Conservation (phyloP, 352 stramenopile genomes). For the Phytophthora pseudosyringae region DNA sequence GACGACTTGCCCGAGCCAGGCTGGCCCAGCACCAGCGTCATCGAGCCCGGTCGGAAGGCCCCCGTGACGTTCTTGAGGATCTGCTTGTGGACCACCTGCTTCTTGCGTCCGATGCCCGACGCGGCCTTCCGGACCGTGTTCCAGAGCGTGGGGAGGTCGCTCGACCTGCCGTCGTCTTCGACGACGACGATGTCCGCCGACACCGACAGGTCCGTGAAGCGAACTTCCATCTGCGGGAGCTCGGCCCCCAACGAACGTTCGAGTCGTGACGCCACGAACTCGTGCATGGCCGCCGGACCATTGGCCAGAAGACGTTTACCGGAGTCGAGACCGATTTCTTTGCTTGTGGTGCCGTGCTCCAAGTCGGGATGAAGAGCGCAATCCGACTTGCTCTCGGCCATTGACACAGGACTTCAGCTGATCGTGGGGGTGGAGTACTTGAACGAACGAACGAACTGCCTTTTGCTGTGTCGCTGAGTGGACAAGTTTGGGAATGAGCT, state of each 20-base stretch:
- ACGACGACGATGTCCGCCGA: constrained; percentile 46
- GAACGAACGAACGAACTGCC: neutral
- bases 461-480: constrained; percentile 11
- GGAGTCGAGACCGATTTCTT: constrained; percentile 29
- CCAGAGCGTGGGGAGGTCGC: constrained; percentile 49
- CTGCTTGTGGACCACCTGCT: constrained; percentile 27
- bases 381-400: neutral
- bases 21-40: constrained; percentile 36
- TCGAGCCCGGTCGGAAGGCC: constrained; percentile 40
- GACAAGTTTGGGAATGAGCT: constrained; percentile 24
- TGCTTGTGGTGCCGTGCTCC: constrained; percentile 16
- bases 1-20: constrained; percentile 6
- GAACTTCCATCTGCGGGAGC: constrained; percentile 68
- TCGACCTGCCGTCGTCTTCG: constrained; percentile 22
- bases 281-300: constrained; percentile 46
- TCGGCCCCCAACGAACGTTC: constrained; percentile 42
- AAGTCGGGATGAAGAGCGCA: constrained; percentile 8
- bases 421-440: neutral
- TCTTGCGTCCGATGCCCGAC: constrained; percentile 30
- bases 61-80: constrained; percentile 41
- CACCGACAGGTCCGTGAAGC: constrained; percentile 55
- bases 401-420: neutral
- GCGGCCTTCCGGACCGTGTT: constrained; percentile 49
- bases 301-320: constrained; percentile 41
- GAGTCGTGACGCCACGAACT: constrained; percentile 42